A percentile compares a stretch with the other conserved stretches of the same genome.
phyloP scores from a whole-genome alignment of 345 rosid species.

The Kandelia obovata region DNA sequence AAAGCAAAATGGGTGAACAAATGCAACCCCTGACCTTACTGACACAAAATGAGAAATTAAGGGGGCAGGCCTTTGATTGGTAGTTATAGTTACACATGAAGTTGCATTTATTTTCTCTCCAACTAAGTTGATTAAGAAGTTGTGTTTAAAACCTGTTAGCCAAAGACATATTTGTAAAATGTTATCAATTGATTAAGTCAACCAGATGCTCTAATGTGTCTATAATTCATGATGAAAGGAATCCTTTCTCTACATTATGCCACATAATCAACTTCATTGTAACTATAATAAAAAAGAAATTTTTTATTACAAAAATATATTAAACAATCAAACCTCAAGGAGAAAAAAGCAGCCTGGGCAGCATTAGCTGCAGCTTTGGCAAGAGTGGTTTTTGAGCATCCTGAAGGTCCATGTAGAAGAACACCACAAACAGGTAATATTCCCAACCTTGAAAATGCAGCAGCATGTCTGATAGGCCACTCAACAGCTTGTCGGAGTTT shows the following conservation, averaged over 20 bases:
- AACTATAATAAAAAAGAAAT: not conserved
- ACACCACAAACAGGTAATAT: conserved; percentile 80
- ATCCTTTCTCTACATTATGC: not conserved
- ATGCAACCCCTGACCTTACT: not conserved
- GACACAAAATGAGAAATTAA: not conserved
- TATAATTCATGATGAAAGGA: not conserved
- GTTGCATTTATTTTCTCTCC: not conserved
- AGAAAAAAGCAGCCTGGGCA: conserved; percentile 88
- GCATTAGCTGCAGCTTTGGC: conserved; percentile 95
- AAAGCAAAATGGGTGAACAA: not conserved
- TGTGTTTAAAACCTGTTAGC: too few relatives aligned
- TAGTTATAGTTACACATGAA: not conserved
- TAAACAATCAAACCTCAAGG: conserved; percentile 54
- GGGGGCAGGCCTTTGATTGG: not conserved
- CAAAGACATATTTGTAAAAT: too few relatives aligned
- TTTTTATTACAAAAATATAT: not conserved
- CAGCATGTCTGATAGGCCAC: conserved; percentile 89
- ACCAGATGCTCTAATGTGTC: too few relatives aligned
- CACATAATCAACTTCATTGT: not conserved
- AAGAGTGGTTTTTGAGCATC: conserved; percentile 98
- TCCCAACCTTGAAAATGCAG: conserved; percentile 65
- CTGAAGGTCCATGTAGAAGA: conserved; percentile 96
- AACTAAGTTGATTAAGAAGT: not conserved
- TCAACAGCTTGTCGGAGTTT: conserved; percentile 88
- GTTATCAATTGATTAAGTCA: too few relatives aligned